Conservation (phyloP, 768 basidiomycete genomes). For the Mycena galericulata region DNA sequence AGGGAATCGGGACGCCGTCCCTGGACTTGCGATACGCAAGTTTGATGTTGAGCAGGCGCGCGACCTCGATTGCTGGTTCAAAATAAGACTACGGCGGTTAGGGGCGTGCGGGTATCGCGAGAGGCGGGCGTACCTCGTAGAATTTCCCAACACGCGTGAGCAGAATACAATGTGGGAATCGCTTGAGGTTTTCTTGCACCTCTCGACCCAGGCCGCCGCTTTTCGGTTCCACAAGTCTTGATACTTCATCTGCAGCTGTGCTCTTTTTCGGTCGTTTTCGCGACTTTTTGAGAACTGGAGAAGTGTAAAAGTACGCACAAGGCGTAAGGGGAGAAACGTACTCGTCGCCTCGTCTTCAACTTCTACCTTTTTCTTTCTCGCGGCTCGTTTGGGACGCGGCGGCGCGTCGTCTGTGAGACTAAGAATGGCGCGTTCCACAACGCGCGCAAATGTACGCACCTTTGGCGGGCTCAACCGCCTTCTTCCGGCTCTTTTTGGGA, state of each 20-base stretch:
- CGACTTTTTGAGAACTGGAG: slow-evolving; percentile 1
- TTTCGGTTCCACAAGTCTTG: no score
- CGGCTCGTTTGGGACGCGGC: slow-evolving; percentile 22
- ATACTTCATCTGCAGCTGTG: not conserved
- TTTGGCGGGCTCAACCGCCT: not conserved
- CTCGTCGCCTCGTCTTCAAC: slow-evolving; percentile 19
- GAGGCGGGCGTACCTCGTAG: slow-evolving; percentile 77
- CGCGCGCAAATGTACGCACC: not conserved
- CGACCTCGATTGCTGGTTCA: slow-evolving; percentile 85
- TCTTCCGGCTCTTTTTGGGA: slow-evolving; percentile 18
- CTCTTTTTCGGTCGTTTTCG: slow-evolving; percentile 11
- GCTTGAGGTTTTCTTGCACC: slow-evolving; percentile 76
- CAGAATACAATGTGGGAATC: slow-evolving; percentile 89
- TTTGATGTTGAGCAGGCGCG: slow-evolving; percentile 84
- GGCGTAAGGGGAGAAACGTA: not conserved
- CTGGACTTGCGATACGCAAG: slow-evolving; percentile 82
- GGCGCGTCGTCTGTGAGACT: slow-evolving; percentile 8
- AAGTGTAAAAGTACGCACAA: slow-evolving; percentile 1
- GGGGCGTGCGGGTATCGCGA: slow-evolving; percentile 3
- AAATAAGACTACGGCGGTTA: slow-evolving; percentile 83
- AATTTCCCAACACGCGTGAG: slow-evolving; percentile 95
- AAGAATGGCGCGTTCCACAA: not conserved
- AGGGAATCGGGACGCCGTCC: slow-evolving; percentile 75
- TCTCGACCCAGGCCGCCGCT: slow-evolving; percentile 71
- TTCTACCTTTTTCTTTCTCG: slow-evolving; percentile 20